Evolutionary conservation across 345 rosid species (phyloP).

Genomic region (Dimocarpus longan): DNA sequence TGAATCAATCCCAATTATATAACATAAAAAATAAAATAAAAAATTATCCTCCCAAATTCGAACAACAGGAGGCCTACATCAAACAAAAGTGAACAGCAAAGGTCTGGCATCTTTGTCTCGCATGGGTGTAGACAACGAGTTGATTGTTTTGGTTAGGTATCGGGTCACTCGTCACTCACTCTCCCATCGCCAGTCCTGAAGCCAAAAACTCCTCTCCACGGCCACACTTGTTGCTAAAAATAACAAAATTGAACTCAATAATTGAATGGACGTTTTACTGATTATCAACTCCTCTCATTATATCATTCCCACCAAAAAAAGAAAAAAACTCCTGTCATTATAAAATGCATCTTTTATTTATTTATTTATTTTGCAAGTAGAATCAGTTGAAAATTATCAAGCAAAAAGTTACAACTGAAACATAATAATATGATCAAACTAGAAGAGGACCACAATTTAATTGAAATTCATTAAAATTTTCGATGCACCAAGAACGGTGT

Average conservation of each 20-base stretch:
- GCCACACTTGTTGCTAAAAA: not conserved
- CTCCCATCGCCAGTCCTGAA: not conserved
- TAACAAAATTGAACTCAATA: not conserved
- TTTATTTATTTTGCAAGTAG: not conserved
- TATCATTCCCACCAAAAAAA: no score
- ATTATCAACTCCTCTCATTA: not conserved
- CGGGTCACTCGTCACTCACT: conserved; percentile 1
- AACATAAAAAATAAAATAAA: no score
- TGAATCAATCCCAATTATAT: no score
- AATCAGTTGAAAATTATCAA: not conserved
- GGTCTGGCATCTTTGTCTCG: conserved; percentile 5
- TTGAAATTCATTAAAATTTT: not conserved
- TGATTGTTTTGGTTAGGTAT: not conserved
- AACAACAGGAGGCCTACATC: not conserved
- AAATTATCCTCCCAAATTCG: no score
- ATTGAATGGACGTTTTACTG: not conserved
- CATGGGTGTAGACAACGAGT: not conserved
- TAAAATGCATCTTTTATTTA: not conserved
- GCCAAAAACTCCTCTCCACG: not conserved
- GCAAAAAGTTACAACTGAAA: not conserved
- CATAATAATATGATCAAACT: not conserved
- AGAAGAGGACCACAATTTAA: not conserved
- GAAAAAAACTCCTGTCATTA: not conserved
- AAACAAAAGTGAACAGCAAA: not conserved
- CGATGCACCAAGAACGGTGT: not conserved